Evolutionary conservation across 306 rosid genomes (phyloP).

Genomic region (Trifolium dubium): DNA sequence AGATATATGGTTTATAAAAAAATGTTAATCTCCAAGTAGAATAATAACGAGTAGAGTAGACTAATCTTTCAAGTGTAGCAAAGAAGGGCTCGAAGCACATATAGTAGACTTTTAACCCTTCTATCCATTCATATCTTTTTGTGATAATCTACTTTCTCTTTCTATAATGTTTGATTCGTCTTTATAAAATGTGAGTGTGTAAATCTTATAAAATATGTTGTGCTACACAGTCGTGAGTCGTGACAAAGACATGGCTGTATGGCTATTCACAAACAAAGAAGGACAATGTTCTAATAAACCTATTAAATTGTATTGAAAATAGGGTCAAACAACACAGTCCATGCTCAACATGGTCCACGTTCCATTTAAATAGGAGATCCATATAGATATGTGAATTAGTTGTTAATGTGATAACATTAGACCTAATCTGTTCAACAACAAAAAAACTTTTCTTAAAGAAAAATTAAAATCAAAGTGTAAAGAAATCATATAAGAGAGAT

Average conservation of each 20-base stretch:
- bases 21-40: too few relatives aligned
- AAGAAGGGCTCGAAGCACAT: not conserved
- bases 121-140: not conserved
- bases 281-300: not conserved
- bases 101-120: not conserved
- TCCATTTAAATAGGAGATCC: not conserved
- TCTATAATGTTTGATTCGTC: not conserved
- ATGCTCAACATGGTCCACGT: not conserved
- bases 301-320: not conserved
- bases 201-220: not conserved
- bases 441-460: too few relatives aligned
- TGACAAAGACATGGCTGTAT: not conserved
- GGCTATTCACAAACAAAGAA: not conserved
- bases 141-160: not conserved
- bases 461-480: too few relatives aligned
- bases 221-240: not conserved
- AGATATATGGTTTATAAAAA: too few relatives aligned
- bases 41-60: too few relatives aligned
- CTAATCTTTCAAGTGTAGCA: not conserved
- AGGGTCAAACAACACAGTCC: not conserved
- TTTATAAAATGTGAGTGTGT: not conserved
- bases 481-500: too few relatives aligned
- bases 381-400: not conserved
- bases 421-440: not conserved
- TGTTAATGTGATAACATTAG: constrained; percentile 7